Percentiles rank a stretch among this genome's conserved stretches.
Conservation (phyloP, 768 basidiomycete species). For the Chalciporus pseudorubinellus region DNA sequence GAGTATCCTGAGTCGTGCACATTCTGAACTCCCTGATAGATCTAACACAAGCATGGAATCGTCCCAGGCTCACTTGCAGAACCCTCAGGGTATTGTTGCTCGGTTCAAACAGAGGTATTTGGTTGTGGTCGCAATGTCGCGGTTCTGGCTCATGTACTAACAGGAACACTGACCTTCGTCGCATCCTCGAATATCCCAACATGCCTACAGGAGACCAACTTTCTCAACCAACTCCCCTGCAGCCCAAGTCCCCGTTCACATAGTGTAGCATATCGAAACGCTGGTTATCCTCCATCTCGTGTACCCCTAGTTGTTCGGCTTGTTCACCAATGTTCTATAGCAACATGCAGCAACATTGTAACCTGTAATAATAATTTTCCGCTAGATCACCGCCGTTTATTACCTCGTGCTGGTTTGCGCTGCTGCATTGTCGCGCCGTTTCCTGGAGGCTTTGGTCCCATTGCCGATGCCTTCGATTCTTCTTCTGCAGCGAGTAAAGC, state of each 20-base stretch:
- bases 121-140: background rate
- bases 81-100: conserved; percentile 50
- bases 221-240: conserved; percentile 7
- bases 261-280: background rate
- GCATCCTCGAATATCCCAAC: conserved; percentile 53
- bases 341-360: no score
- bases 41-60: conserved; percentile 21
- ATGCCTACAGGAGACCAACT: conserved; percentile 1
- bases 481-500: conserved; percentile 42
- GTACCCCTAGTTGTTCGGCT: background rate
- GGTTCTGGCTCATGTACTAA: conserved; percentile 8
- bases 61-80: conserved; percentile 29
- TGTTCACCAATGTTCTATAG: no score
- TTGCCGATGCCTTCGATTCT: conserved; percentile 31
- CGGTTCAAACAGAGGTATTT: conserved; percentile 69
- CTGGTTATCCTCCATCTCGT: background rate
- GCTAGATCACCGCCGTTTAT: conserved; percentile 30
- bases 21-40: conserved; percentile 5
- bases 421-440: conserved; percentile 25
- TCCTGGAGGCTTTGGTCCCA: conserved; percentile 16
- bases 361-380: background rate
- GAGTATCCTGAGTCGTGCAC: background rate
- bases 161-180: conserved; percentile 56
- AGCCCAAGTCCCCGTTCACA: conserved; percentile 9
- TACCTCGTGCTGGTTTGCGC: conserved; percentile 37